phyloP scores from a whole-genome alignment of 805 yeast genomes.

The Metschnikowia shivogae region DNA sequence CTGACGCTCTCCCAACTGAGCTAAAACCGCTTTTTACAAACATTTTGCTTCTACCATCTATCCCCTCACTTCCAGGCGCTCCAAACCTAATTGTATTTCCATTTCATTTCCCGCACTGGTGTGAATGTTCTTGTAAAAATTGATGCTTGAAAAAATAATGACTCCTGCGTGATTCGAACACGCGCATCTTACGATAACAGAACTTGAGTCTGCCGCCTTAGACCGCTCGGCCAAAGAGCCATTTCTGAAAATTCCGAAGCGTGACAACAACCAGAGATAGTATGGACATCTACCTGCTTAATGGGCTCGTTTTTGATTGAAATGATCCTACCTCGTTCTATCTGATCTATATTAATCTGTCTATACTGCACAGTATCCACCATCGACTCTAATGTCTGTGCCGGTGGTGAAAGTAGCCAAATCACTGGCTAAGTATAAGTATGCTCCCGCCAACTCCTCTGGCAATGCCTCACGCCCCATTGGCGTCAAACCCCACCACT shows the following conservation, averaged over 20 bases:
- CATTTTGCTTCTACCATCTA: not conserved
- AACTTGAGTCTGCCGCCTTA: too few species aligned
- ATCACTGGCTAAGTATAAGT: conserved; percentile 24
- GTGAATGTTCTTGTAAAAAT: not conserved
- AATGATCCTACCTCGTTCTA: too few species aligned
- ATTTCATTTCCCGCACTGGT: too few species aligned
- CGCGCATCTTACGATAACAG: too few species aligned
- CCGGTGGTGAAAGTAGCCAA: conserved; percentile 21
- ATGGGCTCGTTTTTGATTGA: too few species aligned
- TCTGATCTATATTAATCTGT: too few species aligned
- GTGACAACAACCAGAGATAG: too few species aligned
- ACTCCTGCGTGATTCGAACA: too few species aligned
- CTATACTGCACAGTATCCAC: conserved; percentile 21
- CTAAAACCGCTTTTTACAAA: conserved; percentile 19
- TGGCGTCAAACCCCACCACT: conserved; percentile 23
- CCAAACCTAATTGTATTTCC: not conserved
- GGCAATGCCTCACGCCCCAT: conserved; percentile 22
- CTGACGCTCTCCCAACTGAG: conserved; percentile 29
- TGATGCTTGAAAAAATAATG: not conserved
- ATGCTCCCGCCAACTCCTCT: conserved; percentile 20
- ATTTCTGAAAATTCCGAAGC: too few species aligned
- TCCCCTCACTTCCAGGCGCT: not conserved
- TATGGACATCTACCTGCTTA: too few species aligned
- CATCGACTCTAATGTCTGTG: conserved; percentile 20
- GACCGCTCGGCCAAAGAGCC: too few species aligned